Evolutionary conservation across 2,329 filamentous ascomycete genomes (phyloP), one percentile per base, ranked within the genome.

Genomic region (Dryadomyces quercus-mongolicae): DNA sequence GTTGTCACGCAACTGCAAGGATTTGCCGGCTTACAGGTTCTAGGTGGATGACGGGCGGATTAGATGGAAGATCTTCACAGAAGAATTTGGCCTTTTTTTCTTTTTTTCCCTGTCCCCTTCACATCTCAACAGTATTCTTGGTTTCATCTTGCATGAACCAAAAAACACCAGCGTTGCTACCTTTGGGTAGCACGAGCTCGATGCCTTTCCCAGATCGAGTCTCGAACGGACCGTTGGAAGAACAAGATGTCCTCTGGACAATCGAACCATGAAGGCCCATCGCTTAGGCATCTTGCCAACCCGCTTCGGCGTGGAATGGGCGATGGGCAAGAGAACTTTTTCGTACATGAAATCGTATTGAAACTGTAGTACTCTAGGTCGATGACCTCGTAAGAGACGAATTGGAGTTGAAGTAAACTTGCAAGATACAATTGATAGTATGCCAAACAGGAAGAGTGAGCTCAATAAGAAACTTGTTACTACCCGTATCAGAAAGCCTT

Each of bases 191-290:
- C 85, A 84, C 78, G 85, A 77, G 74, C 81, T 78, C 71, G 71
- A 75, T 79, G 21, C 82, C 74, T 77, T 55, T 66, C 77, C 73
- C 75, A 85, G 80, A 78, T 80, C 76, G 71, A 74, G 78, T 76
- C 72, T 75, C 83, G 84, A 88, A 88, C 85, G 85, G 85, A 88
- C 81, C 85, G 82, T 85, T 87, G 85, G 85, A 67, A 89, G 74
- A 86, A 72, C 61, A 73, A n/a, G n/a, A 66, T 60, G 49, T 57
- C 60, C 57, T 56, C 25, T 59, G 61, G 62, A 56, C 59, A 49
- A 59, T 64, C 66, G 65, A 62, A 55, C 59, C 62, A 57, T 69
- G 69, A 71, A 71, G 68, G 68, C 68, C 63, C 56, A 60, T 64
- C 67, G 64, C 57, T 59, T 59, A 59, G 65, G 59, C 61, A 60